These are phyloP conservation scores for Colletotrichum chlorophyti DNA, from an alignment of 2,329 filamentous ascomycete species.

Conservation along the genomic window DNA sequence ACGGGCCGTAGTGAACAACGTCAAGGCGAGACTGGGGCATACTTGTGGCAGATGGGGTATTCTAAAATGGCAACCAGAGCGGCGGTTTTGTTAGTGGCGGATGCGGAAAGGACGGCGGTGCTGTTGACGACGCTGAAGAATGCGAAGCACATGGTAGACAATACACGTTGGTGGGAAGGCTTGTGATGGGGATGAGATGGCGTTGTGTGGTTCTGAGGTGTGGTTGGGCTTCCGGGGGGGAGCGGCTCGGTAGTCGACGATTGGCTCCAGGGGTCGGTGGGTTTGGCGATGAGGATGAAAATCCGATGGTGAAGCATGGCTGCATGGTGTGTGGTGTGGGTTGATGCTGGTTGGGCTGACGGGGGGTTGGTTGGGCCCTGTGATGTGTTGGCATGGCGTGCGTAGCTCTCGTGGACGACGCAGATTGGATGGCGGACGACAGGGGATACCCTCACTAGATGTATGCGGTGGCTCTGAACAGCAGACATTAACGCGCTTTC, in stretches of 20 bases:
- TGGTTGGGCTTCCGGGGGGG: background rate
- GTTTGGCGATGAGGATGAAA: background rate
- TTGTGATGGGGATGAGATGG: background rate
- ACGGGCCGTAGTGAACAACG: background rate
- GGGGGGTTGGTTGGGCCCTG: slow-evolving; percentile 27
- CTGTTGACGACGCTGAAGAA: background rate
- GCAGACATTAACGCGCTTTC: background rate
- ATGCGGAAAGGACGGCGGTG: background rate
- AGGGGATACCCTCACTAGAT: slow-evolving; percentile 9
- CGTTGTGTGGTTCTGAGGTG: background rate
- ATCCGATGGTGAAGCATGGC: slow-evolving; percentile 1
- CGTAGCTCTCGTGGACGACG: slow-evolving; percentile 31
- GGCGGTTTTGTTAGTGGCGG: background rate
- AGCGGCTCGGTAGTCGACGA: slow-evolving; percentile 20
- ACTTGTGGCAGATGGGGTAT: background rate
- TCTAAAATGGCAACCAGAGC: background rate
- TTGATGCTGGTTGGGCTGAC: slow-evolving; percentile 21
- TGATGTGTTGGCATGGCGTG: slow-evolving; percentile 31
- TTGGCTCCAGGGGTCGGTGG: slow-evolving; percentile 11
- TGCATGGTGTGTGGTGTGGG: slow-evolving; percentile 11
- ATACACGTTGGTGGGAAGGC: background rate
- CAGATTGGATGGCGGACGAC: slow-evolving; percentile 29
- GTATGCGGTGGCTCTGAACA: slow-evolving; percentile 1
- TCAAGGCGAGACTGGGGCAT: background rate
- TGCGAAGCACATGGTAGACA: background rate